These are phyloP conservation scores for Delonix regia DNA, from an alignment of 306 rosid species.

Conservation along the genomic window DNA sequence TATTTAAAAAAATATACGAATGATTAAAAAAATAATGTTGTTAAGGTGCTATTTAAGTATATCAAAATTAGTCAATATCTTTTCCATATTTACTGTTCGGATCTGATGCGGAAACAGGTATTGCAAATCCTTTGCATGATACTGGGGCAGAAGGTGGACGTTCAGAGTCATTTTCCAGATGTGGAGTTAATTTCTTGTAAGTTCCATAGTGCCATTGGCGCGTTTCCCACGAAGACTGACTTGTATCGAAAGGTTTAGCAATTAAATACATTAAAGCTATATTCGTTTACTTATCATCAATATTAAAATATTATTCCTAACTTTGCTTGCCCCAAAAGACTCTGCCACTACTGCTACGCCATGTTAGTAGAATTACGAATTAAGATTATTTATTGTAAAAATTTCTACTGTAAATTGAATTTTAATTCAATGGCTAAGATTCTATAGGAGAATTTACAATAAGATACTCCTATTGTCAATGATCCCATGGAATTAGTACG, in stretches of 20 bases:
- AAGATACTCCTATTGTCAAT: no score
- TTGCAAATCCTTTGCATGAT: constrained; percentile 80
- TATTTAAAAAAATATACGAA: no score
- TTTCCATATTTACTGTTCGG: no score
- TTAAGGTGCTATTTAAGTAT: no score
- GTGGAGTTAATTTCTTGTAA: not conserved
- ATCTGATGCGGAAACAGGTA: not conserved
- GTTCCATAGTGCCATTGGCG: constrained; percentile 47
- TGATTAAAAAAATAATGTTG: no score
- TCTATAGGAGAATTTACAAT: no score
- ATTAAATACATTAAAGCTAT: not conserved
- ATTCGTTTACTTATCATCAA: not conserved
- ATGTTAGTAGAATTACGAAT: constrained; percentile 42
- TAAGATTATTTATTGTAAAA: no score
- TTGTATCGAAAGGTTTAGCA: constrained; percentile 44
- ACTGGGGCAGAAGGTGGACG: constrained; percentile 93
- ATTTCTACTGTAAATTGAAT: no score
- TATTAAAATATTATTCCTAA: not conserved
- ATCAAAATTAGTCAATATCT: no score
- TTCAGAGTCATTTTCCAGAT: not conserved
- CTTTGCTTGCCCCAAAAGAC: not conserved
- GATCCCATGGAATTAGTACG: constrained; percentile 36
- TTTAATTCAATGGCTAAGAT: no score
- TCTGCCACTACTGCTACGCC: constrained; percentile 36
- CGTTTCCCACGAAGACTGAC: constrained; percentile 57